Evolutionary conservation across 2,329 filamentous ascomycete genomes (phyloP), one percentile per base, ranked within the genome.

Genomic region (Paraphoma chrysanthemicola): DNA sequence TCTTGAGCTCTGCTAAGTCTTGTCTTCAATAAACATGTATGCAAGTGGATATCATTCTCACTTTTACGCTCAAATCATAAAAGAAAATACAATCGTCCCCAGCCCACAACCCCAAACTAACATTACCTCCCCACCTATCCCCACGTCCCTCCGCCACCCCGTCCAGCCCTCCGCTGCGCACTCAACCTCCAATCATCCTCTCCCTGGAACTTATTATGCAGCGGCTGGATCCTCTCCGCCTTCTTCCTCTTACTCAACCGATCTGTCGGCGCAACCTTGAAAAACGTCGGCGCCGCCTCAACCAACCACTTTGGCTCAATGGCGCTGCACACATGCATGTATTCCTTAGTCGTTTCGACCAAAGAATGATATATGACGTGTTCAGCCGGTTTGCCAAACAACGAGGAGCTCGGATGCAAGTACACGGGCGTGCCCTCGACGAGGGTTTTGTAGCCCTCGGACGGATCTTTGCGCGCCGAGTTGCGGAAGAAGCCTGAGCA

Each of bases 401-500:
- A 81, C 9, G 94, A 91, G 8, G 91, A 96, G 60, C 87, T 90
- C 0, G 95, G 95, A 78, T 99, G 96, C 78, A 99, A 85, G 76
- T 96, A 97, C 0, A 99, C 94, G 0, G 93, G 92, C 2, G 94
- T 98, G 38, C 92, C 90, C 80, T 99, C 95, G 57, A 93, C 95
- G 18, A 99, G 85, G 28, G 96, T 99, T 83, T 97, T 98, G 82
- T 97, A 99, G 17, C 95, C 95, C 75, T 98, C 95, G 66, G 94
- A 90, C 0, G 94, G 94, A 68, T 98, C 95, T 77, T 99, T 99
- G 68, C 95, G 88, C 0, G 95, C 93, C 1, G 90, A 88, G 76
- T 97, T 97, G 60, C 95, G 88, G 87, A 99, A 99, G 84, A 97
- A 98, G 50, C 96, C 95, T 0, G 88, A 85, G 79, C 95, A 98